A percentile compares a stretch with the other conserved stretches of the same genome.
phyloP scores from a whole-genome alignment of 495 filamentous ascomycete species.

The Hypoxylon cercidicola region DNA sequence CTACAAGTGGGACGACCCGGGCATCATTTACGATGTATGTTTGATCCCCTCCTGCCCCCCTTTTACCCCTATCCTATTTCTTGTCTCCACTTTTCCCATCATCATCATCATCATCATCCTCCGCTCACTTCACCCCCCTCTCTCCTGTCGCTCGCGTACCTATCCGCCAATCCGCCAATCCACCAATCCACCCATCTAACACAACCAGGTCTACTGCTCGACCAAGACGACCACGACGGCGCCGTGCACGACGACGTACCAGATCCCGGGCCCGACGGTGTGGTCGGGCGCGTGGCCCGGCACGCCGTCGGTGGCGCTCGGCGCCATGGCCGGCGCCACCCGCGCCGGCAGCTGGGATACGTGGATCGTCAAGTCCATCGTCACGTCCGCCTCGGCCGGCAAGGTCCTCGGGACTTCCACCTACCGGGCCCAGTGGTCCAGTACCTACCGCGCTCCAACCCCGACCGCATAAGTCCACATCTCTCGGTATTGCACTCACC shows the following conservation, averaged over 20 bases:
- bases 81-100: too few species aligned
- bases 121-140: too few species aligned
- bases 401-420: slow-evolving; percentile 39
- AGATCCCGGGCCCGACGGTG: slow-evolving; percentile 43
- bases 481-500: too few species aligned
- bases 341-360: slow-evolving; percentile 46
- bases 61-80: slow-evolving; percentile 2
- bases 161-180: too few species aligned
- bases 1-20: slow-evolving; percentile 48
- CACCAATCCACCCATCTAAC: background rate
- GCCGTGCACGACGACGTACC: slow-evolving; percentile 46
- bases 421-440: slow-evolving; percentile 45
- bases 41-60: background rate
- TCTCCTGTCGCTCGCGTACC: too few species aligned
- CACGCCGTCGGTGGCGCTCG: slow-evolving; percentile 43
- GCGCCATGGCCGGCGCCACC: slow-evolving; percentile 35
- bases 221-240: slow-evolving; percentile 41
- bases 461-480: slow-evolving; percentile 19
- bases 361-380: slow-evolving; percentile 49
- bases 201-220: slow-evolving; percentile 44
- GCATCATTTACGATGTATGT: slow-evolving; percentile 48
- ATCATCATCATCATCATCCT: too few species aligned
- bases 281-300: slow-evolving; percentile 51
- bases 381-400: slow-evolving; percentile 44
- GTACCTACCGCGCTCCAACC: slow-evolving; percentile 22